Conservation (phyloP, 2,329 filamentous ascomycete species). For the Penicillium sp. region DNA sequence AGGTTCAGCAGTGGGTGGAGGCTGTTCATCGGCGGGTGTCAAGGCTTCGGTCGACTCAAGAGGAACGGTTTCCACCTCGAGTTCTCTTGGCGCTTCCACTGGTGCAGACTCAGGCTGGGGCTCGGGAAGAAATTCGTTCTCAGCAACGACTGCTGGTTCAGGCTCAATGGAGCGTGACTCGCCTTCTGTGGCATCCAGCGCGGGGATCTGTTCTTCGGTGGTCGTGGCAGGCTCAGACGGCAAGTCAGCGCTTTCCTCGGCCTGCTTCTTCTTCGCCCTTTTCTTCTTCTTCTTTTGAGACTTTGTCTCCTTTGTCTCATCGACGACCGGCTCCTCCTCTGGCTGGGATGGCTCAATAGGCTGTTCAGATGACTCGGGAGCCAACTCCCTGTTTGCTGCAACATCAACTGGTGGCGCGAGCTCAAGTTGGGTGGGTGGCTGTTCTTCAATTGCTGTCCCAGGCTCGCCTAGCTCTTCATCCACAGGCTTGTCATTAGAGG, state of each 20-base stretch:
- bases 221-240: slow-evolving; percentile 7
- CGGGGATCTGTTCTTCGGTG: slow-evolving; percentile 5
- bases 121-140: background rate
- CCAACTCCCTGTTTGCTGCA: slow-evolving; percentile 10
- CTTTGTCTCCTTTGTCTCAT: background rate
- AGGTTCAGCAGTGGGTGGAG: background rate
- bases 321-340: background rate
- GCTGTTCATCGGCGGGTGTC: background rate
- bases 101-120: slow-evolving; percentile 6
- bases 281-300: slow-evolving; percentile 5
- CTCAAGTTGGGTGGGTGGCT: background rate
- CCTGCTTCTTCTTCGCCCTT: slow-evolving; percentile 2
- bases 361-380: slow-evolving; percentile 3
- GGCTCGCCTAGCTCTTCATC: slow-evolving; percentile 11
- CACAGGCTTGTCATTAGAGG: slow-evolving; percentile 7
- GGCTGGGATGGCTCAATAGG: background rate
- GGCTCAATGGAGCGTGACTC: slow-evolving; percentile 3
- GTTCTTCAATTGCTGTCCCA: slow-evolving; percentile 15
- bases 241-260: background rate
- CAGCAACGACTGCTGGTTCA: background rate
- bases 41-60: background rate
- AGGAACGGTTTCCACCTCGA: slow-evolving; percentile 4
- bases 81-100: background rate
- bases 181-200: background rate
- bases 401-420: background rate